These are phyloP conservation scores for Teratosphaeria viscida DNA, from an alignment of 2,329 filamentous ascomycete genomes.

Conservation along the genomic window DNA sequence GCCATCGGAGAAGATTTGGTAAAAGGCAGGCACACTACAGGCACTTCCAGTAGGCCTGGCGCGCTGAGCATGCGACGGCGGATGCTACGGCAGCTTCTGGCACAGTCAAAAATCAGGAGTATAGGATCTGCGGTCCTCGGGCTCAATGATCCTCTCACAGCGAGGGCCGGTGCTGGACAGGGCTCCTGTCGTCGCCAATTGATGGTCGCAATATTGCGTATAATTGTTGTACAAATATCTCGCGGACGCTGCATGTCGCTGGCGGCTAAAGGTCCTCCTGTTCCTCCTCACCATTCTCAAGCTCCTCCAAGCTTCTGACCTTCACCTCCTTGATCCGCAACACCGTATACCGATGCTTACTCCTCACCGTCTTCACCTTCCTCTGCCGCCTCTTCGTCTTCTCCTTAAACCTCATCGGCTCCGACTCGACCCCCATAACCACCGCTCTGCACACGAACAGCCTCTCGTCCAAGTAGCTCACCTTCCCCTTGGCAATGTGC, in stretches of 20 bases:
- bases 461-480: constrained; percentile 61
- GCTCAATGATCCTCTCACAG: neutral
- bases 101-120: too few relatives aligned
- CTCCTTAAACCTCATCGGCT: constrained; percentile 47
- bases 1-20: too few relatives aligned
- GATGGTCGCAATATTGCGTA: neutral
- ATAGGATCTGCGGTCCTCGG: neutral
- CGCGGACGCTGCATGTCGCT: neutral
- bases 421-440: constrained; percentile 71
- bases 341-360: constrained; percentile 85
- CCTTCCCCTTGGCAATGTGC: constrained; percentile 28
- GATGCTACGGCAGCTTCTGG: too few relatives aligned
- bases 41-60: too few relatives aligned
- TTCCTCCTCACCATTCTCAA: constrained; percentile 33
- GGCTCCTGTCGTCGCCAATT: constrained; percentile 17
- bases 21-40: too few relatives aligned
- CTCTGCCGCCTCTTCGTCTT: constrained; percentile 56
- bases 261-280: constrained; percentile 21
- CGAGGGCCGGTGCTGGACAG: constrained; percentile 1
- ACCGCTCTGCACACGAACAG: constrained; percentile 77
- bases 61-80: too few relatives aligned
- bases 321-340: constrained; percentile 73
- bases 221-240: neutral
- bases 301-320: constrained; percentile 49
- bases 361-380: constrained; percentile 62